Base-by-base conservation (phyloP, 2,329 filamentous ascomycete species). In the Hypoxylon sp. region DNA sequence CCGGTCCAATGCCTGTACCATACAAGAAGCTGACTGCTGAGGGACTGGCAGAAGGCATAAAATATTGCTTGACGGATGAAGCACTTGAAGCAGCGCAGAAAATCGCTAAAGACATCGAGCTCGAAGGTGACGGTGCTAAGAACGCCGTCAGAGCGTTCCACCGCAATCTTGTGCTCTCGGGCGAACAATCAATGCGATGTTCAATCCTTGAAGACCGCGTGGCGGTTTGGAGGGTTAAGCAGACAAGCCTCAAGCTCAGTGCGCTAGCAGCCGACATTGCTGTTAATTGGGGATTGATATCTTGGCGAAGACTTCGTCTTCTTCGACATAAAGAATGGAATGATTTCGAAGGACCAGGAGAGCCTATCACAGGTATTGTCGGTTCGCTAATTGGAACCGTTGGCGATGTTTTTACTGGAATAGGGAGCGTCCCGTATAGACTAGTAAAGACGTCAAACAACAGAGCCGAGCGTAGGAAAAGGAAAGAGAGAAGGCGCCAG, bases 271-370 rank as follows among this genome's bases (percentile, higher is more conserved):
- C 91, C 0, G 87, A 92, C 26, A 81, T 92, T 1, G 80, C 92
- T 1, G 87, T 91, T 3, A 83, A 86, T 35, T 84, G 83, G 68
- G 88, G 88, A n/a, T 84, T 87, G 68, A 75, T 92, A 22, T 83
- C 84, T 24, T 92, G 90, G 87, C 87, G 85, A 61, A 86, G 88
- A 64, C 78, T 94, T 51, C 85, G 87, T 11, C 82, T 93, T 0
- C 74, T 92, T 8, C 83, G 91, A 8, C 90, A 92, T 73, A 87
- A 86, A 55, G 90, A 92, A 72, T 94, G 91, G 90, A 92, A 92
- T 71, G 91, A 93, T 73, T 93, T 93, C 73, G 90, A 92, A 71
- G 92, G 92, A 0, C 91, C 91, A 0, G 91, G 91, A 0, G 91
- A 93, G 75, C 91, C 91, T 0, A 81, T 94, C 11, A 92, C 90